phyloP scores from a whole-genome alignment of 129 eudicot species.

The Escallonia herrerae region DNA sequence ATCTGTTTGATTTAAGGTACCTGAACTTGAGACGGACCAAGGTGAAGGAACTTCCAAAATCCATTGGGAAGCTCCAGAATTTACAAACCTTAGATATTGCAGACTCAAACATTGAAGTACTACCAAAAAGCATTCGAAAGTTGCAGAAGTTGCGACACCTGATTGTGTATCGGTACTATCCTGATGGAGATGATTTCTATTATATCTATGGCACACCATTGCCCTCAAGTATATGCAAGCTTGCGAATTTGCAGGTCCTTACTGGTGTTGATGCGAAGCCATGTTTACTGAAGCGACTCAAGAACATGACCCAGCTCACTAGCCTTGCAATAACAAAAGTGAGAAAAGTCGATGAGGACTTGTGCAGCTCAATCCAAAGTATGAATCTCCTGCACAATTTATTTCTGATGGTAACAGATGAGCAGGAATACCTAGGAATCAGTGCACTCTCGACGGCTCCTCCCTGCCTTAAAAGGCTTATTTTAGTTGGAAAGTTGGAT shows the following conservation, averaged over 20 bases:
- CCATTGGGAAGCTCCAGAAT: background rate
- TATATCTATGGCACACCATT: background rate
- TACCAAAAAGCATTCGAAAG: slow-evolving; percentile 10
- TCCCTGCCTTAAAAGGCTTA: background rate
- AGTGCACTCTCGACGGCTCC: background rate
- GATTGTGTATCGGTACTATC: background rate
- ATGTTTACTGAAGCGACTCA: background rate
- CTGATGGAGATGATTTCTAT: background rate
- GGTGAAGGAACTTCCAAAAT: slow-evolving; percentile 9
- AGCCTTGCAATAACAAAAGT: background rate
- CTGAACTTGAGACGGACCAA: background rate
- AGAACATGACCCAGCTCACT: background rate
- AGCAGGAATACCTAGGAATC: background rate
- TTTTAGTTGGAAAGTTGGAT: background rate
- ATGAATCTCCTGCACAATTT: background rate
- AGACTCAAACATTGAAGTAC: background rate
- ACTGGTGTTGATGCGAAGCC: background rate
- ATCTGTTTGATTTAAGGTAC: slow-evolving; percentile 15
- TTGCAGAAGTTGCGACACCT: slow-evolving; percentile 12
- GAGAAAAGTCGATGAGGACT: background rate
- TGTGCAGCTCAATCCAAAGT: background rate
- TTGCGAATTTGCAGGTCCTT: background rate
- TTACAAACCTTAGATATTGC: slow-evolving; percentile 6
- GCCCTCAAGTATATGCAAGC: background rate
- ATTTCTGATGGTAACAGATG: background rate